Percentiles rank a stretch among this genome's conserved stretches.
These are phyloP conservation scores for Pythium brachiatum DNA, from an alignment of 352 stramenopile genomes.

Conservation along the genomic window DNA sequence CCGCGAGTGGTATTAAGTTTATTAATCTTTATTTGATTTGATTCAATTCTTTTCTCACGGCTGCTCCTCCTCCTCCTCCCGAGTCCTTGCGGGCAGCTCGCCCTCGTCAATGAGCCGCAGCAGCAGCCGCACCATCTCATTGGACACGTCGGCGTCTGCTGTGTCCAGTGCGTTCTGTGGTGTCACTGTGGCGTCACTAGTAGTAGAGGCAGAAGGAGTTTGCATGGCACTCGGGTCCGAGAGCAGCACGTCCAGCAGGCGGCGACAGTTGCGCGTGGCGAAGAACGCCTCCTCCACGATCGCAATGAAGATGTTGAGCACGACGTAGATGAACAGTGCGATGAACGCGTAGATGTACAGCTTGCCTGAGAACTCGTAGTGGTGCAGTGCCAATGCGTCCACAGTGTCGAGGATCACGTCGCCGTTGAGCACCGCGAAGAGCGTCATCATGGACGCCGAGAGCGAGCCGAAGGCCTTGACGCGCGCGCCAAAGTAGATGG, in stretches of 20 bases:
- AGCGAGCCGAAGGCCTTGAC: constrained; percentile 75
- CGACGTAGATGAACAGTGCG: constrained; percentile 91
- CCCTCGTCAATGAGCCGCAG: constrained; percentile 40
- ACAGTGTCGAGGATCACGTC: constrained; percentile 91
- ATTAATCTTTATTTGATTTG: not conserved
- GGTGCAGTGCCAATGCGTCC: constrained; percentile 70
- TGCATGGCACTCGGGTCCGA: constrained; percentile 41
- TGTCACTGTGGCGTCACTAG: constrained; percentile 12
- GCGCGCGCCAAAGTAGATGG: constrained; percentile 85
- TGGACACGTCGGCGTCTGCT: constrained; percentile 23
- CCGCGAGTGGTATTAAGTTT: not conserved
- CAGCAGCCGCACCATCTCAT: constrained; percentile 53
- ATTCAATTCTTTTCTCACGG: not conserved
- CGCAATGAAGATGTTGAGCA: constrained; percentile 91
- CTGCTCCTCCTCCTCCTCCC: not conserved
- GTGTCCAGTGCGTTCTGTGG: not conserved
- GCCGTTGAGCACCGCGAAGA: constrained; percentile 90
- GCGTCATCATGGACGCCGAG: constrained; percentile 64
- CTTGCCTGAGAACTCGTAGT: constrained; percentile 64
- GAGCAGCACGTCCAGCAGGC: constrained; percentile 62
- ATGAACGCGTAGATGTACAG: constrained; percentile 90
- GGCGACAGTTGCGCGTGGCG: constrained; percentile 61
- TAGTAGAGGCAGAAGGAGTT: not conserved
- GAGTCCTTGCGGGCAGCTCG: not conserved
- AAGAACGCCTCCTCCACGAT: constrained; percentile 92